These are phyloP conservation scores for Vachellia pachyceras DNA, from an alignment of 306 rosid species.

Conservation along the genomic window DNA sequence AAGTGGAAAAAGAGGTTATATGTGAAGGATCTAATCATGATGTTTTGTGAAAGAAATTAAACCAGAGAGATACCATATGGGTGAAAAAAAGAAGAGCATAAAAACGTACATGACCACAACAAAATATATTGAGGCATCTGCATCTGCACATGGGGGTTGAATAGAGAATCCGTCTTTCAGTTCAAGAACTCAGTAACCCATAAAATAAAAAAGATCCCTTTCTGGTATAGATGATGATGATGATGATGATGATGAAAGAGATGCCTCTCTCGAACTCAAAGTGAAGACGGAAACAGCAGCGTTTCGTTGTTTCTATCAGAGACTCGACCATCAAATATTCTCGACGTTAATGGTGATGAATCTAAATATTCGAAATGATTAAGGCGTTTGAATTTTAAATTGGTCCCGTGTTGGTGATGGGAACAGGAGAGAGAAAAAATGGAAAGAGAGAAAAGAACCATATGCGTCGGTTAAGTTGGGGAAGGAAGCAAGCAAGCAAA, in stretches of 20 bases:
- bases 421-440: neutral
- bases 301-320: neutral
- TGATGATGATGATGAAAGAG: slow-evolving; percentile 31
- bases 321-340: neutral
- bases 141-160: slow-evolving; percentile 49
- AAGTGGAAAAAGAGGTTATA: slow-evolving; percentile 35
- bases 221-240: slow-evolving; percentile 28
- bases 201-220: slow-evolving; percentile 9
- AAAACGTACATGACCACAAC: slow-evolving; percentile 38
- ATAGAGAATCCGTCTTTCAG: slow-evolving; percentile 38
- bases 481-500: slow-evolving; percentile 41
- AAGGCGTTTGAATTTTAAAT: slow-evolving; percentile 47
- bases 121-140: slow-evolving; percentile 28
- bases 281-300: neutral
- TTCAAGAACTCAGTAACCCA: slow-evolving; percentile 48
- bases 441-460: neutral
- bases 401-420: slow-evolving; percentile 37
- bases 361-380: slow-evolving; percentile 39
- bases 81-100: slow-evolving; percentile 28
- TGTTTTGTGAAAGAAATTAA: slow-evolving; percentile 28
- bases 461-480: slow-evolving; percentile 41
- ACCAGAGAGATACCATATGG: slow-evolving; percentile 41
- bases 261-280: neutral
- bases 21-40: slow-evolving; percentile 45
- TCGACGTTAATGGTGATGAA: neutral